phyloP scores from a whole-genome alignment of 179 eudicot genomes.

The Silene noctiflora region DNA sequence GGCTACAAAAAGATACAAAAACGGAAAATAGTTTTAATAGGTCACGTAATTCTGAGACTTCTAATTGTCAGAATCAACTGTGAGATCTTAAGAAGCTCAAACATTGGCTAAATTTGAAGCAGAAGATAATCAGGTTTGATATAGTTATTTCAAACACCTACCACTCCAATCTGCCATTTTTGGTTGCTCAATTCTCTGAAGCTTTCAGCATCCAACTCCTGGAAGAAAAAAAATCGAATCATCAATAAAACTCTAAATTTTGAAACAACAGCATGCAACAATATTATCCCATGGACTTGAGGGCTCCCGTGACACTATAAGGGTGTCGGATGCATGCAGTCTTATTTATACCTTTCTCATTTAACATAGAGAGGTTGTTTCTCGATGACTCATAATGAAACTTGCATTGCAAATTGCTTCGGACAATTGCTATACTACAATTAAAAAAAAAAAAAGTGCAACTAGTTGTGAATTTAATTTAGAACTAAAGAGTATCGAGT shows the following conservation, averaged over 20 bases:
- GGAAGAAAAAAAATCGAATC: constrained; percentile 22
- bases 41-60: neutral
- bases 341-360: too few relatives aligned
- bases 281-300: too few relatives aligned
- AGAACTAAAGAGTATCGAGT: too few relatives aligned
- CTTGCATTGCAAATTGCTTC: too few relatives aligned
- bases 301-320: too few relatives aligned
- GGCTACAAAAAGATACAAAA: constrained; percentile 42
- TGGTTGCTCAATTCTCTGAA: constrained; percentile 61
- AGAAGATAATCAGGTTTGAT: neutral
- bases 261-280: neutral
- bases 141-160: constrained; percentile 32
- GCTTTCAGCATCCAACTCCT: constrained; percentile 88
- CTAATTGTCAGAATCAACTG: neutral
- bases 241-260: neutral
- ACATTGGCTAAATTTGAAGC: neutral
- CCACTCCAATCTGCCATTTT: constrained; percentile 96
- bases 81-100: neutral
- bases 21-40: neutral
- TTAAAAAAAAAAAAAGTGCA: too few relatives aligned
- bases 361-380: too few relatives aligned
- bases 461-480: too few relatives aligned
- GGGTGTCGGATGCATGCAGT: too few relatives aligned
- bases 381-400: too few relatives aligned
- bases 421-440: too few relatives aligned